Conservation (phyloP, 805 yeast species). For the Barnettozyma pratensis region DNA sequence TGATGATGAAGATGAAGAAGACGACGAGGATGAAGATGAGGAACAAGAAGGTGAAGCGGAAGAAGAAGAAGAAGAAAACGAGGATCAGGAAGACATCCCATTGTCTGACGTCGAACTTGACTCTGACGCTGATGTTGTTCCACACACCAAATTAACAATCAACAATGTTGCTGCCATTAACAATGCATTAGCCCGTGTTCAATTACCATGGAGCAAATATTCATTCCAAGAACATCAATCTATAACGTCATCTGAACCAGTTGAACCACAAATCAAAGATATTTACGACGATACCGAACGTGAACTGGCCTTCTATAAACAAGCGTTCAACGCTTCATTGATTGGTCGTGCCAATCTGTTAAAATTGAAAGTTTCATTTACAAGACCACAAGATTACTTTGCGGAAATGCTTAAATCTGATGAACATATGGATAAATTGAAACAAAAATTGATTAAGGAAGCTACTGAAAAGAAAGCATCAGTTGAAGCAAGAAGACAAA, state of each 20-base stretch:
- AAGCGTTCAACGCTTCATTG: slow-evolving; percentile 79
- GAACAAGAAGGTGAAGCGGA: slow-evolving; percentile 42
- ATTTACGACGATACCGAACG: slow-evolving; percentile 94
- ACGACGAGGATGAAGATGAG: slow-evolving; percentile 34
- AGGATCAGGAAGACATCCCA: slow-evolving; percentile 78
- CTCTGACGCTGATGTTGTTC: slow-evolving; percentile 92
- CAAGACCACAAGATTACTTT: slow-evolving; percentile 92
- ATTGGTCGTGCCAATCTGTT: slow-evolving; percentile 63
- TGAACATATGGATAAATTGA: slow-evolving; percentile 95
- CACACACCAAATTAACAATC: slow-evolving; percentile 82
- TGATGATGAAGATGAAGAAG: slow-evolving; percentile 30
- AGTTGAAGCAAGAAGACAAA: slow-evolving; percentile 90
- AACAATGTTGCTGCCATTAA: slow-evolving; percentile 82
- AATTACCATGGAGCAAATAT: slow-evolving; percentile 52
- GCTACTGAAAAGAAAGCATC: slow-evolving; percentile 82
- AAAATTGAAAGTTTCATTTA: slow-evolving; percentile 75
- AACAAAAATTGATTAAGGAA: slow-evolving; percentile 73
- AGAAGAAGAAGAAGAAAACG: slow-evolving; percentile 50
- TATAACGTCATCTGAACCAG: slow-evolving; percentile 52
- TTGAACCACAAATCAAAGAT: slow-evolving; percentile 70
- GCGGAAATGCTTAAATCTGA: slow-evolving; percentile 99
- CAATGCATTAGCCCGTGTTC: slow-evolving; percentile 62
- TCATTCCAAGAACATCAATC: slow-evolving; percentile 84
- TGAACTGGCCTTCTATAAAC: slow-evolving; percentile 92
- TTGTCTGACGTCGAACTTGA: slow-evolving; percentile 89